A percentile compares a stretch with the other conserved stretches of the same genome.
Evolutionary conservation across 202 grass and related monocot species (phyloP).

Genomic region (Carex sylvatica): DNA sequence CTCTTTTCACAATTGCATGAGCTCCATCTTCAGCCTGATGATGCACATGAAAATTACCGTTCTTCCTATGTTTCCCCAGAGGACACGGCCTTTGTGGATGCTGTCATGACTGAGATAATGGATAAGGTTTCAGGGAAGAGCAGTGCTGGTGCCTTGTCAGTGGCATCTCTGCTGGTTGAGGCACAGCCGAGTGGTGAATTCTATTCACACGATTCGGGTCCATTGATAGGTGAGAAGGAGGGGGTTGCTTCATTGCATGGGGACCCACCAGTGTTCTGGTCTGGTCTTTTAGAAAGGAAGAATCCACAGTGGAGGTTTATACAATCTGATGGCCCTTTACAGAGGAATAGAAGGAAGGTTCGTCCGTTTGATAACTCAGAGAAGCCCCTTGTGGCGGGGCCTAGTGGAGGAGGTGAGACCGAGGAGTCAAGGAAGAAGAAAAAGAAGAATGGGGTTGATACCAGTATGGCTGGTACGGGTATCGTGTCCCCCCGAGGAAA

Average conservation of each 20-base stretch:
- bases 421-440: conserved; percentile 51
- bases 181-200: conserved; percentile 48
- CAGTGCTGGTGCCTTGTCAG: background rate
- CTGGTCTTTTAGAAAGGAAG: conserved; percentile 60
- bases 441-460: conserved; percentile 45
- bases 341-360: conserved; percentile 76
- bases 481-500: background rate
- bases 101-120: conserved; percentile 44
- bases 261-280: conserved; percentile 71
- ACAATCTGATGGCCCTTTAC: conserved; percentile 45
- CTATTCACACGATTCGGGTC: conserved; percentile 54
- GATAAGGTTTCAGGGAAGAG: background rate
- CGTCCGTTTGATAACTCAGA: conserved; percentile 38
- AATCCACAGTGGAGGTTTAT: conserved; percentile 69
- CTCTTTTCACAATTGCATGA: conserved; percentile 66
- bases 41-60: conserved; percentile 4
- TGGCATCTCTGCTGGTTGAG: conserved; percentile 13
- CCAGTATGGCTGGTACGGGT: conserved; percentile 6
- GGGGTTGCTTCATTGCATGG: conserved; percentile 55
- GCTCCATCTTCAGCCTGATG: conserved; percentile 37
- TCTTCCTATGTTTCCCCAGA: conserved; percentile 36
- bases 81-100: conserved; percentile 42
- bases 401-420: conserved; percentile 38
- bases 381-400: background rate
- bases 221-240: conserved; percentile 64